Evolutionary conservation across 768 basidiomycete species (phyloP).

Genomic region (Tylopilus sp.): DNA sequence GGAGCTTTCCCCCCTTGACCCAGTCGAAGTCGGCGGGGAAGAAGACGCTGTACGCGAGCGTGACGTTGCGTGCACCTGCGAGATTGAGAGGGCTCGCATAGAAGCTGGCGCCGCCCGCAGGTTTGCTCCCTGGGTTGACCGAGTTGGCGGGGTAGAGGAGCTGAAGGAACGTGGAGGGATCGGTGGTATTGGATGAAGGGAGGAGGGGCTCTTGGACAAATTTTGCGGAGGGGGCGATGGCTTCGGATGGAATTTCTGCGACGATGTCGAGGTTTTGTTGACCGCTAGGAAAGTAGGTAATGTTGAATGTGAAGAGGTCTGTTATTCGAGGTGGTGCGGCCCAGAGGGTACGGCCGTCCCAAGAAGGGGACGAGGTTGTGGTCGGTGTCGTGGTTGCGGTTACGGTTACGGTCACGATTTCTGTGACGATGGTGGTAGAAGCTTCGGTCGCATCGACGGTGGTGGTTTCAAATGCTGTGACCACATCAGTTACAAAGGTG

Average conservation of each 20-base stretch:
- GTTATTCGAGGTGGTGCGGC: conserved; percentile 48
- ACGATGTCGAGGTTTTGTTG: conserved; percentile 55
- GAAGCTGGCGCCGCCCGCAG: conserved; percentile 74
- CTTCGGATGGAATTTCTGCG: conserved; percentile 41
- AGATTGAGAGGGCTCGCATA: conserved; percentile 50
- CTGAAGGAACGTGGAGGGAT: conserved; percentile 48
- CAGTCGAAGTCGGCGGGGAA: conserved; percentile 74
- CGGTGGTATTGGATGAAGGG: conserved; percentile 15
- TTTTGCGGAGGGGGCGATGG: conserved; percentile 24
- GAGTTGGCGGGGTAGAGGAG: conserved; percentile 67
- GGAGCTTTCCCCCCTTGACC: conserved; percentile 81
- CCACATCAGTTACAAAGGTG: conserved; percentile 8
- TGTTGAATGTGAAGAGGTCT: conserved; percentile 57
- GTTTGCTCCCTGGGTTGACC: conserved; percentile 60
- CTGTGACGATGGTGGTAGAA: conserved; percentile 6
- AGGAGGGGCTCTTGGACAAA: conserved; percentile 5
- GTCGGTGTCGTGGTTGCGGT: neutral
- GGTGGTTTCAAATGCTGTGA: conserved; percentile 9
- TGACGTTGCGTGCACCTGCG: conserved; percentile 46
- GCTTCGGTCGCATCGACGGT: neutral
- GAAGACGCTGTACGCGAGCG: conserved; percentile 68
- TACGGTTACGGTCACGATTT: conserved; percentile 3
- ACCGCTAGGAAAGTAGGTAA: conserved; percentile 54
- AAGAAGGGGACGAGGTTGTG: neutral
- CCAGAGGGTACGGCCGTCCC: conserved; percentile 41